Evolutionary conservation across 2,329 filamentous ascomycete species (phyloP), one percentile per base, ranked within the genome.

Genomic region (Neofusicoccum laricinum): DNA sequence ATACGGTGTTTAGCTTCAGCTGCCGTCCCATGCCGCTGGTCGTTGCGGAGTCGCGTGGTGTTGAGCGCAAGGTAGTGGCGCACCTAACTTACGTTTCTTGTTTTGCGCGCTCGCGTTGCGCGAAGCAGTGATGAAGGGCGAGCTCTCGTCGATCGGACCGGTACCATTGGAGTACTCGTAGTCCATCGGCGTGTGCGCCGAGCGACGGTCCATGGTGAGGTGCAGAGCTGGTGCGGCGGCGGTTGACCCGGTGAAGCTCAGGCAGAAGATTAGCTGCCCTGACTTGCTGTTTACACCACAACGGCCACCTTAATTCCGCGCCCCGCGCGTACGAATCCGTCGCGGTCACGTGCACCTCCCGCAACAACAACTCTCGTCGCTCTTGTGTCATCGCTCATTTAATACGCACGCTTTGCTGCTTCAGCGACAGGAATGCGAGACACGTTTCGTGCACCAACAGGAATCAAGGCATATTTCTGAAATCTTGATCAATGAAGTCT

Each of bases 111-210:
- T 55, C 38, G 34, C 58, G 67, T 66, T 65, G 66, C 65, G 65
- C 65, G 65, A 70, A 67, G 74, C 67, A 66, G 75, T 77, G 61
- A 78, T 71, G 69, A 83, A 85, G 1, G 82, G 82, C 43, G 82
- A 84, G 55, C 73, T 74, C 32, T 71, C 70, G 69, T 84, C 81
- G 2, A 81, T 67, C 4, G 79, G 79, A 21, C 80, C 82, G 2
- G 71, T 76, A 34, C 75, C 70, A 67, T 83, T 83, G 63, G 81
- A 72, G 69, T 77, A 85, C 69, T 84, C 78, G 72, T 82, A 85
- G 72, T 85, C 83, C 83, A 85, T 85, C 63, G 80, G 81, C 70
- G 72, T 76, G 15, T 61, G 49, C 11, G 40, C 48, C n/a, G 64
- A 50, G 36, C 55, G 45, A 17, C 63, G 53, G 40, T 64, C 55